Conservation (phyloP, 305 asterid species). For the Ruellia speciosa region DNA sequence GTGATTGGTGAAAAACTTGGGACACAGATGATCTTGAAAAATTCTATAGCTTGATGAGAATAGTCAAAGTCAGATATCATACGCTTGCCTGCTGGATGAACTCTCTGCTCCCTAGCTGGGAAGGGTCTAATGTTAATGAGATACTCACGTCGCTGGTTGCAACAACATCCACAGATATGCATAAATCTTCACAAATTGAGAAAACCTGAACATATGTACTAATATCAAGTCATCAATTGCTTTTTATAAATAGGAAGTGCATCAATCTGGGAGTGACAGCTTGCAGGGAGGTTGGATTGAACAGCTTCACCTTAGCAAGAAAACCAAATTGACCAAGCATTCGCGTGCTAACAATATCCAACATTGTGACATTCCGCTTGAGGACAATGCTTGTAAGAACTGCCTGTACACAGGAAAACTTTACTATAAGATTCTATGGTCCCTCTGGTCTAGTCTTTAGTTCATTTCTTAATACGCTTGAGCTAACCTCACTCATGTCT, state of each 20-base stretch:
- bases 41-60: not conserved
- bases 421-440: not conserved
- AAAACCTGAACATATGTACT: conserved; percentile 46
- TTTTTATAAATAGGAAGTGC: conserved; percentile 12
- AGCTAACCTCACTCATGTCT: conserved; percentile 81
- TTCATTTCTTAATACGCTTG: conserved; percentile 5
- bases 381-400: conserved; percentile 90
- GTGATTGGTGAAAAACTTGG: conserved; percentile 6
- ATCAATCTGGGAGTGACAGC: conserved; percentile 6
- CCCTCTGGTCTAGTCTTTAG: not conserved
- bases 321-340: conserved; percentile 97
- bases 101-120: conserved; percentile 95
- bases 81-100: conserved; percentile 91
- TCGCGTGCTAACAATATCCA: conserved; percentile 89
- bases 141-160: conserved; percentile 97
- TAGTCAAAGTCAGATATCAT: conserved; percentile 23
- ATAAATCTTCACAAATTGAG: conserved; percentile 80
- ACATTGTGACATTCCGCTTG: conserved; percentile 90
- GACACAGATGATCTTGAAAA: not conserved
- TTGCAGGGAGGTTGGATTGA: conserved; percentile 13
- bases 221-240: conserved; percentile 1
- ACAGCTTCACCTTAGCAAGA: conserved; percentile 70
- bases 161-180: conserved; percentile 94
- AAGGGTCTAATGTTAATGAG: conserved; percentile 89
- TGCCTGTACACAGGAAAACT: conserved; percentile 44